Evolutionary conservation across 768 basidiomycete species (phyloP), one percentile per base, ranked within the genome.

Genomic region (Podaxis sp.): DNA sequence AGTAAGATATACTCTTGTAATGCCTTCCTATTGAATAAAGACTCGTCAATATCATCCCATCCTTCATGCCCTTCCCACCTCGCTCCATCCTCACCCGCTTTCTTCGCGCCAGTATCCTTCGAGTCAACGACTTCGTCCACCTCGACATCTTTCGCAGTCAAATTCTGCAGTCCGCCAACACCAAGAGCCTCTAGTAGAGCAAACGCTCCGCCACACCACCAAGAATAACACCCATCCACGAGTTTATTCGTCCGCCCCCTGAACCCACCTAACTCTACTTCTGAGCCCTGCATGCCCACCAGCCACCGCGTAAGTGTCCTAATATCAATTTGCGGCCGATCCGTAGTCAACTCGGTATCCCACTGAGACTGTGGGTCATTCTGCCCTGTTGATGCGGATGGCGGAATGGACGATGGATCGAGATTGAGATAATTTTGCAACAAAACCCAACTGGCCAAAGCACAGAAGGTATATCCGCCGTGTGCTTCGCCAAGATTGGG

Each of bases 181-280:
- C 79, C 79, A 0, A 86, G 67, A 27, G 83, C 85, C 60, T 91
- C 91, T 0, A 97, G 74, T 6, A 98, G 74, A 0, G 83, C 79
- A 69, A 97, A 92, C 14, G 89, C 82, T 0, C 95, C 95, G 1
- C 93, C 97, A 23, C 93, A 91, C 97, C 96, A 99, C 97, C 97
- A 99, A n/a, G 90, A 88, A 73, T 99, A 99, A 73, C 97, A 99
- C 3, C 96, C 97, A 67, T 99, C 97, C 0, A 99, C 96, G n/a
- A 99, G 82, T 72, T 99, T 99, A 71, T 98, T 99, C 64, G 93
- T 93, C 56, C 97, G 79, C 0, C 97, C 97, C 58, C 81, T 82
- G 74, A 99, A 98, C 1, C 97, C 97, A 2, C 95, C 96, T 7
- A 94, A 78, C 69, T 98, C 96, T 10, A 82, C 79, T 46, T 87